A percentile compares a stretch with the other conserved stretches of the same genome.
Conservation (phyloP, 805 yeast species). For the Teunomyces kruisii region DNA sequence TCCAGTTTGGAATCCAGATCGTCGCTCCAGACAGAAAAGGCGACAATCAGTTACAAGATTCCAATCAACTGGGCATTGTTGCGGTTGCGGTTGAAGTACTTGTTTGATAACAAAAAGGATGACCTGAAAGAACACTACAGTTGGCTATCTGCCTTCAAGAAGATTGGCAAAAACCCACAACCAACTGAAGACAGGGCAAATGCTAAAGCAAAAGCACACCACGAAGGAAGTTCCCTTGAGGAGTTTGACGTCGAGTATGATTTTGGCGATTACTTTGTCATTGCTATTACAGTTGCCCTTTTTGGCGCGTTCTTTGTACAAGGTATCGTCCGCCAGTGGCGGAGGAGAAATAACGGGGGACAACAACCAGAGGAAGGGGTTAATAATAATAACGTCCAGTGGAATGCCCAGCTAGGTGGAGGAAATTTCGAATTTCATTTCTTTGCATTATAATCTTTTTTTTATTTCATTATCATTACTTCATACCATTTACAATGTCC, state of each 20-base stretch:
- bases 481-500: conserved; percentile 32
- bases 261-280: conserved; percentile 34
- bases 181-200: conserved; percentile 13
- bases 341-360: conserved; percentile 21
- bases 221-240: conserved; percentile 26
- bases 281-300: conserved; percentile 26
- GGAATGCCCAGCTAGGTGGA: conserved; percentile 20
- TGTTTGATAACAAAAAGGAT: conserved; percentile 22
- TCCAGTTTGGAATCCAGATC: conserved; percentile 44
- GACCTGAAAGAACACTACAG: conserved; percentile 19
- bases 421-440: conserved; percentile 35
- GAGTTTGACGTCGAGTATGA: conserved; percentile 25
- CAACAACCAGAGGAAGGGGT: conserved; percentile 5
- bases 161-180: conserved; percentile 19
- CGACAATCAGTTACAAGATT: conserved; percentile 21
- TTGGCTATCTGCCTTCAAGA: conserved; percentile 39
- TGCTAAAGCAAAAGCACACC: conserved; percentile 32
- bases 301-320: conserved; percentile 29
- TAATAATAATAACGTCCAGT: conserved; percentile 4
- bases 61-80: conserved; percentile 39
- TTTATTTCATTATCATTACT: conserved; percentile 7
- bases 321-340: conserved; percentile 23
- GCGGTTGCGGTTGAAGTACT: conserved; percentile 35
- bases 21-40: not conserved
- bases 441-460: conserved; percentile 29